Conservation (phyloP, 345 rosid genomes). For the Isatis tinctoria region DNA sequence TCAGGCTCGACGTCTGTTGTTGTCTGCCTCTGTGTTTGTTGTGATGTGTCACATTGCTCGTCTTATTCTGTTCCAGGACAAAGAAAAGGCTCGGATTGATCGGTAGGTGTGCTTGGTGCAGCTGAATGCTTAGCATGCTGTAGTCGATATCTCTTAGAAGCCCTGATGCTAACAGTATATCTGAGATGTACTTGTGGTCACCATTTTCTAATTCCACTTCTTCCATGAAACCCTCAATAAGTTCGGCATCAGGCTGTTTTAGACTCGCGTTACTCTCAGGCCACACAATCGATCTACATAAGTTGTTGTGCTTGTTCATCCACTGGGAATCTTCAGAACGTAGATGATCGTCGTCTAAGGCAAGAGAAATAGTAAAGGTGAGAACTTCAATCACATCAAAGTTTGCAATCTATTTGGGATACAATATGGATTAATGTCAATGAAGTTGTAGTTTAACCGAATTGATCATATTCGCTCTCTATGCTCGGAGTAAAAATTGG, state of each 20-base stretch:
- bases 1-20: slow-evolving; percentile 25
- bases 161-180: slow-evolving; percentile 58
- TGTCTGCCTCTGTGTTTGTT: slow-evolving; percentile 28
- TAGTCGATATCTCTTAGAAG: slow-evolving; percentile 53
- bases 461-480: too few species aligned
- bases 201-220: slow-evolving; percentile 35
- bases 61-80: slow-evolving; percentile 55
- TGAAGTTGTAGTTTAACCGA: not conserved
- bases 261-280: slow-evolving; percentile 31
- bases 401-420: slow-evolving; percentile 5
- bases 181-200: slow-evolving; percentile 59
- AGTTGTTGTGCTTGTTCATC: slow-evolving; percentile 27
- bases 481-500: too few species aligned
- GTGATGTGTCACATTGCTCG: slow-evolving; percentile 29
- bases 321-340: slow-evolving; percentile 44
- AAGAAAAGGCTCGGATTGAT: slow-evolving; percentile 55
- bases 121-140: slow-evolving; percentile 36
- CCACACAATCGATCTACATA: slow-evolving; percentile 36
- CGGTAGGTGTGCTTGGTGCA: slow-evolving; percentile 48
- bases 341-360: slow-evolving; percentile 48
- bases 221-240: slow-evolving; percentile 24
- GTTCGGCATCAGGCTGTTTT: slow-evolving; percentile 22
- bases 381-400: slow-evolving; percentile 11
- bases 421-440: not conserved
- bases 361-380: slow-evolving; percentile 23